A percentile compares a stretch with the other conserved stretches of the same genome.
phyloP scores from a whole-genome alignment of 768 basidiomycete species.

The Steccherinum ochraceum region DNA sequence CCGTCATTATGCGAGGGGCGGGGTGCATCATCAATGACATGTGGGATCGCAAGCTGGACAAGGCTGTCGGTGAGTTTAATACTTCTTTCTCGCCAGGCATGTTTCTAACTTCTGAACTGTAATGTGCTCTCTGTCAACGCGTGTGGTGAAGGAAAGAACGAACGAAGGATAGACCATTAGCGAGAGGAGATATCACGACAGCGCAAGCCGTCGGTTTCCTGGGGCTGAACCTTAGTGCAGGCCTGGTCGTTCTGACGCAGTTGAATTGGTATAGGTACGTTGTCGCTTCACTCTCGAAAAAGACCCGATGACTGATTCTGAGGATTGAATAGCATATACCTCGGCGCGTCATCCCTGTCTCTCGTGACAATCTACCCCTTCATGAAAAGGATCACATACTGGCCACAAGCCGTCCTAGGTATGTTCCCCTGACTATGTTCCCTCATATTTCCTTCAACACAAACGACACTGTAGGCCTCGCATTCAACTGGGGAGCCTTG shows the following conservation, averaged over 20 bases:
- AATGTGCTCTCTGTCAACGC: not conserved
- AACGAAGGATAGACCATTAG: slow-evolving; percentile 84
- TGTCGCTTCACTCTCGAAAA: not conserved
- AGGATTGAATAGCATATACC: slow-evolving; percentile 57
- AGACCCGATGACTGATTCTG: too few species aligned
- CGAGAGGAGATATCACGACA: slow-evolving; percentile 71
- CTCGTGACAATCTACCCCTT: slow-evolving; percentile 88
- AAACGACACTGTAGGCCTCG: slow-evolving; percentile 53
- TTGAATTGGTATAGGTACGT: slow-evolving; percentile 91
- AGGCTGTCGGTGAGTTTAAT: slow-evolving; percentile 70
- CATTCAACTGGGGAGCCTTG: slow-evolving; percentile 96
- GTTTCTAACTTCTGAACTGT: slow-evolving; percentile 2
- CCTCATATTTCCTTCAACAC: not conserved
- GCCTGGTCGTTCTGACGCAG: slow-evolving; percentile 82
- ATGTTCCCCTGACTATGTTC: not conserved
- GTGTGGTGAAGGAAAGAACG: slow-evolving; percentile 44
- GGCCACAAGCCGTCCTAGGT: slow-evolving; percentile 97
- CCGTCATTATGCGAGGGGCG: slow-evolving; percentile 93
- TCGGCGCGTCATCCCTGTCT: slow-evolving; percentile 88
- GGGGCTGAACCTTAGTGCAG: slow-evolving; percentile 71
- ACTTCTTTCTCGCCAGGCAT: not conserved
- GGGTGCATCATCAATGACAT: slow-evolving; percentile 99
- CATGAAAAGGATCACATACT: slow-evolving; percentile 96
- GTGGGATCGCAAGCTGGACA: slow-evolving; percentile 94
- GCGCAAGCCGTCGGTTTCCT: slow-evolving; percentile 78